A percentile compares a stretch with the other conserved stretches of the same genome.
These are phyloP conservation scores for Crassisporium funariophilum DNA, from an alignment of 768 basidiomycete genomes.

Conservation along the genomic window DNA sequence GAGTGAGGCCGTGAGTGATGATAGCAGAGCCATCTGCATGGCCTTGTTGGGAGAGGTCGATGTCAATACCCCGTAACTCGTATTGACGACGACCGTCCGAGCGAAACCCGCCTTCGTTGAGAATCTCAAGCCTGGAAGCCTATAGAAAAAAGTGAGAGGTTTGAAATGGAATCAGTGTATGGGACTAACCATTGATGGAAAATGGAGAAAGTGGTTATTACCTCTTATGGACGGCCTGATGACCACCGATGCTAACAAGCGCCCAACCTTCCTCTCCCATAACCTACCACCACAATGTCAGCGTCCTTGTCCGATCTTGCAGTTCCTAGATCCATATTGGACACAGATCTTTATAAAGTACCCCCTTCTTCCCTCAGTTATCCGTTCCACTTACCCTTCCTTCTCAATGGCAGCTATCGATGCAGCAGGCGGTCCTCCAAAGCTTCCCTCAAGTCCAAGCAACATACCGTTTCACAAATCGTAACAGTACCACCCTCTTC, in stretches of 20 bases:
- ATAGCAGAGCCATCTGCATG: slow-evolving; percentile 84
- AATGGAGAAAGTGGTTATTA: slow-evolving; percentile 7
- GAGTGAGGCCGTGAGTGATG: slow-evolving; percentile 88
- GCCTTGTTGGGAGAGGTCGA: slow-evolving; percentile 75
- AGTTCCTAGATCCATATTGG: slow-evolving; percentile 66
- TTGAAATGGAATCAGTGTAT: neutral
- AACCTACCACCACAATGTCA: slow-evolving; percentile 36
- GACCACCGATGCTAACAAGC: neutral
- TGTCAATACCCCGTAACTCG: slow-evolving; percentile 81
- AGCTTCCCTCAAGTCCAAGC: slow-evolving; percentile 75
- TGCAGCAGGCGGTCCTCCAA: slow-evolving; percentile 89
- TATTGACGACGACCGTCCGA: slow-evolving; percentile 93
- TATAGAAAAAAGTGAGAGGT: slow-evolving; percentile 16
- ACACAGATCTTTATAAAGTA: slow-evolving; percentile 96
- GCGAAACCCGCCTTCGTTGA: slow-evolving; percentile 85
- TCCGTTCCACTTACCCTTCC: slow-evolving; percentile 1
- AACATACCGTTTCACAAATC: slow-evolving; percentile 81
- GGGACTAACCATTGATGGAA: slow-evolving; percentile 23
- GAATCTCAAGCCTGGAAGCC: slow-evolving; percentile 67
- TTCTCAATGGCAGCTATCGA: slow-evolving; percentile 68
- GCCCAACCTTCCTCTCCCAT: slow-evolving; percentile 9
- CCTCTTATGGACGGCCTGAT: slow-evolving; percentile 4
- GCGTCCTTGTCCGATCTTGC: slow-evolving; percentile 29
- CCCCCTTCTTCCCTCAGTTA: neutral
- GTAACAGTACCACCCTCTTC: slow-evolving; percentile 66